Evolutionary conservation across 2,329 filamentous ascomycete species (phyloP).

Genomic region (Atkinsonella texensis): DNA sequence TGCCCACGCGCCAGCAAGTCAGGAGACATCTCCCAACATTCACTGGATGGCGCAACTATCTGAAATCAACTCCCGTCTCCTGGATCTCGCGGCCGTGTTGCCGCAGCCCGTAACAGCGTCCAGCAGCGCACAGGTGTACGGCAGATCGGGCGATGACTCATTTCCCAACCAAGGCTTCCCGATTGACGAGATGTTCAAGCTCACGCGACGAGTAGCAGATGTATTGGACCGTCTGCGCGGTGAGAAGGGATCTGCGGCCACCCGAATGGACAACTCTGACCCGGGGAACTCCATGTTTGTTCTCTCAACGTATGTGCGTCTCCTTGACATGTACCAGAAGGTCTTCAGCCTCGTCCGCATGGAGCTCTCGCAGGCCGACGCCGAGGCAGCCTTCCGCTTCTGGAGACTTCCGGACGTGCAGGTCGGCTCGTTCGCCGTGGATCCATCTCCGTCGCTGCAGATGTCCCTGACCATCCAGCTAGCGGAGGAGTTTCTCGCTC

Average conservation of each 20-base stretch:
- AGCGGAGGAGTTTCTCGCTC: constrained; percentile 27
- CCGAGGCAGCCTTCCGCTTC: constrained; percentile 18
- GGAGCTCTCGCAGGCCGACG: constrained; percentile 18
- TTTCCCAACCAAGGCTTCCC: constrained; percentile 20
- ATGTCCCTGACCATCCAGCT: constrained; percentile 30
- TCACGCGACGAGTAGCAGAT: constrained; percentile 25
- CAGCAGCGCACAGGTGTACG: constrained; percentile 9
- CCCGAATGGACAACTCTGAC: constrained; percentile 18
- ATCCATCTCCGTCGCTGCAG: constrained; percentile 27
- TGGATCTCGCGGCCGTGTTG: constrained; percentile 24
- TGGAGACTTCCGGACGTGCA: constrained; percentile 30
- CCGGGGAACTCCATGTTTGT: constrained; percentile 26
- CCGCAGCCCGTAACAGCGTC: constrained; percentile 16
- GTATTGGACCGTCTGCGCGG: constrained; percentile 18
- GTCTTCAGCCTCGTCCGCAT: constrained; percentile 25
- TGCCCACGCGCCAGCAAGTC: constrained; percentile 10
- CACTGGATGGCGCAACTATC: constrained; percentile 29
- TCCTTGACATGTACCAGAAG: constrained; percentile 29
- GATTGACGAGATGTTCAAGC: constrained; percentile 28
- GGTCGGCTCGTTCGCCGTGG: constrained; percentile 27
- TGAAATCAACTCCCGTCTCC: constrained; percentile 25
- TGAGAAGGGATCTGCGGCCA: constrained; percentile 4
- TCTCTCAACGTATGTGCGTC: constrained; percentile 25
- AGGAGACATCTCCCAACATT: constrained; percentile 12
- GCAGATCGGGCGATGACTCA: constrained; percentile 9